phyloP scores from a whole-genome alignment of 2,329 filamentous ascomycete genomes.

The Fusarium sp. region DNA sequence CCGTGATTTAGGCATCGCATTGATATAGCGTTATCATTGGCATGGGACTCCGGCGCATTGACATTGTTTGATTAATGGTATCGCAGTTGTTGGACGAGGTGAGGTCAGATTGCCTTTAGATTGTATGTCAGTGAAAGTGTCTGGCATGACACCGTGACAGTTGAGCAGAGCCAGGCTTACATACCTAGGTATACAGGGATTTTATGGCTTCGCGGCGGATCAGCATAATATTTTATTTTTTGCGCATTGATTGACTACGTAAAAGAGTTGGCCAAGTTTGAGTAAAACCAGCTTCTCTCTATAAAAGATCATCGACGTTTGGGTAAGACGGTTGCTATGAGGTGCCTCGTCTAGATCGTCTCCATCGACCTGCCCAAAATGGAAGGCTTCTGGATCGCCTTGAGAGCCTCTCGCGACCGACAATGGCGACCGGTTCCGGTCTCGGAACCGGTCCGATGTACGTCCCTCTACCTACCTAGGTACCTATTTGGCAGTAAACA shows the following conservation, averaged over 20 bases:
- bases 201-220: background rate
- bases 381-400: conserved; percentile 31
- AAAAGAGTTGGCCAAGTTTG: background rate
- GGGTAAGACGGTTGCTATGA: no score
- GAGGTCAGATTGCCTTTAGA: background rate
- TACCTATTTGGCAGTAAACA: background rate
- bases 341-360: conserved; percentile 3
- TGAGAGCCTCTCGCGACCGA: conserved; percentile 11
- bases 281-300: conserved; percentile 9
- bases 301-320: background rate
- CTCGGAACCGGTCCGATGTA: conserved; percentile 41
- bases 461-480: background rate
- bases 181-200: background rate
- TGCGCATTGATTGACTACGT: background rate
- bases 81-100: background rate
- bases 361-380: conserved; percentile 35
- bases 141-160: background rate
- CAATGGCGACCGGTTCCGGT: conserved; percentile 32
- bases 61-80: background rate
- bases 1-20: conserved; percentile 24
- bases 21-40: conserved; percentile 24
- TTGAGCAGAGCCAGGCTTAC: background rate
- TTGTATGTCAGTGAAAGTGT: conserved; percentile 3
- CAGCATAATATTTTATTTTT: background rate
- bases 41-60: conserved; percentile 11